Evolutionary conservation across 1,139 yeast species (phyloP).

Genomic region (Nadsonia commutata): DNA sequence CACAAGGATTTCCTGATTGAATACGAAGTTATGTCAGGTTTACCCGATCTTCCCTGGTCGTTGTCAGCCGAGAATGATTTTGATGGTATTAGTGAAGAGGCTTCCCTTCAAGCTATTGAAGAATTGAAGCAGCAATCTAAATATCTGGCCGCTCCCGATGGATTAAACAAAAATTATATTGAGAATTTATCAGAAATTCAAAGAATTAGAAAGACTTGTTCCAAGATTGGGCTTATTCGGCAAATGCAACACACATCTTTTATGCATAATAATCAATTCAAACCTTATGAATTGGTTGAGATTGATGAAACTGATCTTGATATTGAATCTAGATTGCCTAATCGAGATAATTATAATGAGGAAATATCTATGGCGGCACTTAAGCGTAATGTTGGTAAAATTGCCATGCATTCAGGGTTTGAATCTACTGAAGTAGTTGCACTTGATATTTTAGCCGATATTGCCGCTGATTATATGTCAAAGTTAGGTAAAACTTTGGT

Average conservation of each 20-base stretch:
- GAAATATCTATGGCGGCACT: conserved; percentile 53
- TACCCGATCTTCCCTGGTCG: conserved; percentile 46
- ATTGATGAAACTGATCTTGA: conserved; percentile 62
- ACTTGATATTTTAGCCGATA: conserved; percentile 62
- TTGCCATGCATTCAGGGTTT: conserved; percentile 89
- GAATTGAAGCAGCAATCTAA: conserved; percentile 10
- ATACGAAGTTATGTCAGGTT: conserved; percentile 68
- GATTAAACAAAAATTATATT: conserved; percentile 46
- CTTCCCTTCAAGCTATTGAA: conserved; percentile 15
- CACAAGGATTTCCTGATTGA: conserved; percentile 43
- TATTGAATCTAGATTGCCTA: conserved; percentile 56
- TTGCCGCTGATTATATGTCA: conserved; percentile 67
- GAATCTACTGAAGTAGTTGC: conserved; percentile 74
- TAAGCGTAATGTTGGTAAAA: conserved; percentile 55
- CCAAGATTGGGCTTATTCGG: conserved; percentile 74
- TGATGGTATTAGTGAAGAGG: conserved; percentile 21
- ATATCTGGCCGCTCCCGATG: conserved; percentile 18
- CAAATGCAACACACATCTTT: conserved; percentile 82
- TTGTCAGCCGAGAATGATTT: conserved; percentile 30
- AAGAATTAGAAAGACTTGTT: conserved; percentile 74
- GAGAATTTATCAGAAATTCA: conserved; percentile 69
- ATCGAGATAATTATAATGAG: conserved; percentile 44
- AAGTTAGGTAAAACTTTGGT: conserved; percentile 63
- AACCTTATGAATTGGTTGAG: conserved; percentile 50
- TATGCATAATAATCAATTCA: conserved; percentile 60